Evolutionary conservation across 225 moss, liverwort and hornwort species (phyloP), one percentile per base, ranked within the genome.

Genomic region (Pseudisothecium myosuroides): DNA sequence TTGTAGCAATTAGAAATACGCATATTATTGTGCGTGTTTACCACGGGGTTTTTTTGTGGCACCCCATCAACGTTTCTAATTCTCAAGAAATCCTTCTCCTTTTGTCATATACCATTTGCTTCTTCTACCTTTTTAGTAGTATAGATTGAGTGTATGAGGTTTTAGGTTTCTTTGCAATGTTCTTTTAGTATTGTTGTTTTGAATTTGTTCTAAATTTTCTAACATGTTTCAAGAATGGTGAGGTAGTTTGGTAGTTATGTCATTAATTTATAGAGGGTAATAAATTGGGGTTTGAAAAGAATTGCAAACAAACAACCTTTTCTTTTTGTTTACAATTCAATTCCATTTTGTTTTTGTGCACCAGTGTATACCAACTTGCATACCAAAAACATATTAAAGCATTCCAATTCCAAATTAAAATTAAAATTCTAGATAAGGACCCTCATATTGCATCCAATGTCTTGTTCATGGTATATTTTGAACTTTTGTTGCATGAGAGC

Each of bases 41-140:
- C 3, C 5, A 52, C 0, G 0, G 32, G 5, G n/a, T n/a, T n/a
- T 36, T 77, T 49, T 14, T 5, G 14, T 54, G 2, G 23, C 1
- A 0, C 0, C 9, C 1, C 22, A 9, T 6, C 36, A 14, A 9
- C 0, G 0, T 36, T 52, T 54, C 0, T 23, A 14, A 14, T 22
- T 2, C 22, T 52, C 2, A 2, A 75, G 5, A 76, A 36, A 5
- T 13, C 2, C 1, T 34, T 34, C 1, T 76, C 14, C 14, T 0
- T 36, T 76, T 52, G 2, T 19, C 49, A 5, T 0, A 76, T 0
- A 8, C 22, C 13, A 8, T 76, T 52, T 52, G 32, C 1, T 54
- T 54, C 10, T 36, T 14, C 9, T 36, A 22, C 9, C 0, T 14
- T 77, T 1, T 0, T 36, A 2, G 1, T 36, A 52, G 14, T 22